Evolutionary conservation across 176 grass and related monocot genomes (phyloP), one percentile per base, ranked within the genome.

Genomic region (Carex parvula): DNA sequence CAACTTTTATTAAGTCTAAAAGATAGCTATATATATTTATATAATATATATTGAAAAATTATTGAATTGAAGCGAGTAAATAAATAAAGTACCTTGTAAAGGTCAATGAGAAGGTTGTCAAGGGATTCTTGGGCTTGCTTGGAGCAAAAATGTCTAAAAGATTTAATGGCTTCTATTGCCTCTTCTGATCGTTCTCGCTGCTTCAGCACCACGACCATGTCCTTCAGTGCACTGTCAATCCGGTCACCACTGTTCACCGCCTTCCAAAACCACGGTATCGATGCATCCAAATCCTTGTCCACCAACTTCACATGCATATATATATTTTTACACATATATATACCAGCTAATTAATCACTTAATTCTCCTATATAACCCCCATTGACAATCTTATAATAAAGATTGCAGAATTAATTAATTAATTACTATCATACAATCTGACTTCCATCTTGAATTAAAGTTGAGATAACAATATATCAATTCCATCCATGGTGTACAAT

Each of bases 191-290:
- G 91, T 0, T 92, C 90, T 20, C 86, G 79, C 80, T 97, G 94
- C 90, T 97, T 97, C 92, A 94, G 92, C 46, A 97, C 94, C 61
- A 97, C 90, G 4, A 88, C 91, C 94, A 97, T 97, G 88, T 97
- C 94, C 84, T 97, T 97, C 41, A 97, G 84, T 50, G 94, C 94
- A 69, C 94, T 97, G 53, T 94, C 88, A 50, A 94, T 30, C 86
- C 91, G 84, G 78, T 97, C 94, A 24, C 90, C 80, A 8, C 29
- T 63, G 55, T 90, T 79, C 65, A 97, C 90, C 21, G 94, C 94
- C 89, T 86, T 92, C 94, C 94, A 94, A 39, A 97, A 97, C 94
- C 94, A 97, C 61, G 64, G 74, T 81, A 97, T 94, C 8, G 91
- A 91, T 33, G 80, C 86, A 59, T 94, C 91, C 41, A 94, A 37